Conservation (phyloP, 768 basidiomycete genomes). For the Auriscalpium orientale region DNA sequence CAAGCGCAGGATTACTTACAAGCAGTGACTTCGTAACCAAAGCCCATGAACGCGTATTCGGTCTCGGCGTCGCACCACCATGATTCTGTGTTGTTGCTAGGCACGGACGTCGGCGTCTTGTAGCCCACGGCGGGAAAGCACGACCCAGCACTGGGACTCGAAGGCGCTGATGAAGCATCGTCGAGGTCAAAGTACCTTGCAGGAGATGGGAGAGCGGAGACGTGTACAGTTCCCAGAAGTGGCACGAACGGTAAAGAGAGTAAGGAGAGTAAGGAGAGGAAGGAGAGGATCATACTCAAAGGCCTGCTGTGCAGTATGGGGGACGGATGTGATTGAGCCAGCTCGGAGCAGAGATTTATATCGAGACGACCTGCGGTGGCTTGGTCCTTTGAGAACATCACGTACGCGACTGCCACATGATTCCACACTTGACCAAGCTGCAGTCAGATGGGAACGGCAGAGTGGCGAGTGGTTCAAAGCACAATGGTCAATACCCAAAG, state of each 20-base stretch:
- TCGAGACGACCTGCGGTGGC: no score
- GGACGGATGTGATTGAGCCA: no score
- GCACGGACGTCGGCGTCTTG: conserved; percentile 44
- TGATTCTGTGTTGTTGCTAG: conserved; percentile 25
- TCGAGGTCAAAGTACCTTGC: no score
- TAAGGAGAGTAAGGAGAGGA: neutral
- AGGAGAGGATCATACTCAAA: neutral
- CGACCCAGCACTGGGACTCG: neutral
- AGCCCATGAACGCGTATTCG: conserved; percentile 72
- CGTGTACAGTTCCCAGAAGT: neutral
- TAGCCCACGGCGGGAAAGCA: conserved; percentile 41
- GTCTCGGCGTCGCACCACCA: conserved; percentile 49
- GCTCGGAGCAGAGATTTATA: no score
- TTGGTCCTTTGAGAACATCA: no score
- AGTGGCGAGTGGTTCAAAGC: no score
- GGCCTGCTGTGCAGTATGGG: no score
- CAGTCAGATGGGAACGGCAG: no score
- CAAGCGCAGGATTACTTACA: conserved; percentile 33
- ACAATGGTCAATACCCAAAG: no score
- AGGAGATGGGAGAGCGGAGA: neutral
- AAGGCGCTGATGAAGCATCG: neutral
- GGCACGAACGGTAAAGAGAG: neutral
- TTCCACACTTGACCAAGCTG: no score
- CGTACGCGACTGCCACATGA: no score
- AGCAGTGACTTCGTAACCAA: conserved; percentile 65